These are phyloP conservation scores for Betula pendula DNA, from an alignment of 306 rosid genomes.

Conservation along the genomic window DNA sequence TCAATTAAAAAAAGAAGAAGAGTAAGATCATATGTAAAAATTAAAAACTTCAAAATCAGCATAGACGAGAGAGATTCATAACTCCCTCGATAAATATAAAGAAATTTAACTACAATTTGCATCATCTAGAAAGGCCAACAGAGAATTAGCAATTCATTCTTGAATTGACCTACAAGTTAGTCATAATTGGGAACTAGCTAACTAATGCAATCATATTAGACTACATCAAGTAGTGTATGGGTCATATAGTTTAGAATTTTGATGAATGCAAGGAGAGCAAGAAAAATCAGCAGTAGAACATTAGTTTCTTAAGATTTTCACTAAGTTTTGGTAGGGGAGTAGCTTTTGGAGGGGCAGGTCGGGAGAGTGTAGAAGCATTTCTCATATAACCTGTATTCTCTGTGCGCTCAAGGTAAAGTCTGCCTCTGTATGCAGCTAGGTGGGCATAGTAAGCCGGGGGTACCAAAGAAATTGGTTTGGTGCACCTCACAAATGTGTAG, in stretches of 20 bases:
- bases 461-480: constrained; percentile 96
- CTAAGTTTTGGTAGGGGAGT: constrained; percentile 77
- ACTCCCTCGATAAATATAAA: no score
- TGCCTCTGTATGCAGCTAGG: constrained; percentile 92
- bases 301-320: constrained; percentile 84
- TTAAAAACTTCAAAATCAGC: no score
- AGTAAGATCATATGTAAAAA: no score
- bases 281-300: constrained; percentile 80
- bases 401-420: constrained; percentile 90
- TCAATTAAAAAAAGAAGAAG: no score
- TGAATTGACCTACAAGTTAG: constrained; percentile 20
- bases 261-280: constrained; percentile 6
- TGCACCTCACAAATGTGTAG: constrained; percentile 88
- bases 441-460: constrained; percentile 98
- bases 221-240: constrained; percentile 11
- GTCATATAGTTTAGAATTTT: neutral
- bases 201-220: constrained; percentile 23
- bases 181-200: constrained; percentile 16
- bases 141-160: neutral
- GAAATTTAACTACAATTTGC: neutral
- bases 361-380: constrained; percentile 48
- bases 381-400: constrained; percentile 50
- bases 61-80: no score
- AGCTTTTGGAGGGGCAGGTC: constrained; percentile 85
- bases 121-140: neutral